Evolutionary conservation across 108 stramenopile species (phyloP), one percentile per base, ranked within the genome.

Genomic region (Parmales sp.): DNA sequence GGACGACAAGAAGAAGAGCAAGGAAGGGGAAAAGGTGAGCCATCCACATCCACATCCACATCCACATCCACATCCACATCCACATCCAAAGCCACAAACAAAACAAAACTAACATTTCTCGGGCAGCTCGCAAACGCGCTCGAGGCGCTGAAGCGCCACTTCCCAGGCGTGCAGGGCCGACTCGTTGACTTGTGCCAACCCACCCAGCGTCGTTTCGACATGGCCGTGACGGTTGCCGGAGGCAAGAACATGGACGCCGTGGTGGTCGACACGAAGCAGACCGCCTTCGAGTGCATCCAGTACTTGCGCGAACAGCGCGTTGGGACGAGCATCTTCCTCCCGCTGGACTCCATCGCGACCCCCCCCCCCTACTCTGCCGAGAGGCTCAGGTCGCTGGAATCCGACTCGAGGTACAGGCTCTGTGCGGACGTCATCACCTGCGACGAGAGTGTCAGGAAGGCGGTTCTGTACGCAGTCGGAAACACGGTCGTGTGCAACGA

Each of bases 231-330:
- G 6, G 93, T 95, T n/a, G 98, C 95, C 38, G 93, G 82, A 18
- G 96, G 96, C 31, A 93, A 94, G 73, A 87, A 94, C 76, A 94
- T 95, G 94, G 97, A 98, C 67, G 86, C 90, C 48, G 87, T 98
- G 65, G 98, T 97, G 38, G 98, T 98, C 22, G 97, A 98, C 71
- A 92, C 94, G 1, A 81, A 83, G 68, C 63, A 78, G 64, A 94
- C 86, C 38, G 95, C 78, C n/a, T 76, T 88, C 39, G 91, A 95
- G 38, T 98, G 97, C 74, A 94, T 98, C 68, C 69, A 80, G 18
- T 95, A 97, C 74, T 77, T 99, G 72, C 92, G 95, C 7, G 90
- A 91, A 63, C 87, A 95, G 69, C 90, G 90, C 1, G 80, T 95
- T 28, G 95, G 96, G 31, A 84, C 82, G 20, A 90, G 92, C n/a